phyloP scores from a whole-genome alignment of 1,139 yeast species.

The Debaryomycetaceae sp. region DNA sequence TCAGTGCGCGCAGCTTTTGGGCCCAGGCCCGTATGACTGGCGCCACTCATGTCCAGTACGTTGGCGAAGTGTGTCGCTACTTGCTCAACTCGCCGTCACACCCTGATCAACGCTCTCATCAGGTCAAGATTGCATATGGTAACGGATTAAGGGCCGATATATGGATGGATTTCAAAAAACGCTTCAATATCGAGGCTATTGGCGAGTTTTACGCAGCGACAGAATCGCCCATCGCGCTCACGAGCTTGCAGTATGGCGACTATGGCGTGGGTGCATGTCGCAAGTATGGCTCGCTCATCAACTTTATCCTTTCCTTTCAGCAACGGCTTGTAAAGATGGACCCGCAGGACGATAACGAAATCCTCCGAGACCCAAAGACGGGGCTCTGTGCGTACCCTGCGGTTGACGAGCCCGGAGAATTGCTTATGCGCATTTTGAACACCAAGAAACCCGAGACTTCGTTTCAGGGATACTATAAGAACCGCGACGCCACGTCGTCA shows the following conservation, averaged over 20 bases:
- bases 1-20: slow-evolving; percentile 84
- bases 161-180: slow-evolving; percentile 68
- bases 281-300: slow-evolving; percentile 62
- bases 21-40: slow-evolving; percentile 64
- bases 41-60: slow-evolving; percentile 84
- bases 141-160: slow-evolving; percentile 91
- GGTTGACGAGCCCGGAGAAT: slow-evolving; percentile 71
- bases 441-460: slow-evolving; percentile 56
- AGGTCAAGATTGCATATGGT: slow-evolving; percentile 70
- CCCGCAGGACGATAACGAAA: slow-evolving; percentile 64
- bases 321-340: slow-evolving; percentile 67
- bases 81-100: slow-evolving; percentile 55
- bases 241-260: slow-evolving; percentile 67
- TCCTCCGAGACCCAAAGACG: slow-evolving; percentile 59
- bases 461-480: slow-evolving; percentile 85
- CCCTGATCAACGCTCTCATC: slow-evolving; percentile 59
- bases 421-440: slow-evolving; percentile 62
- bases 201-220: slow-evolving; percentile 95
- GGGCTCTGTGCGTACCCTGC: slow-evolving; percentile 41
- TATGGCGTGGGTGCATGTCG: slow-evolving; percentile 87
- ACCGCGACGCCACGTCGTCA: slow-evolving; percentile 65
- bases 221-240: slow-evolving; percentile 87
- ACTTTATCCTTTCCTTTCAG: slow-evolving; percentile 39
- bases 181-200: slow-evolving; percentile 65
- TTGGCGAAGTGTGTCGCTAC: slow-evolving; percentile 92